These are phyloP conservation scores for Nakazawaea ishiwadae DNA, from an alignment of 805 yeast genomes.

Conservation along the genomic window DNA sequence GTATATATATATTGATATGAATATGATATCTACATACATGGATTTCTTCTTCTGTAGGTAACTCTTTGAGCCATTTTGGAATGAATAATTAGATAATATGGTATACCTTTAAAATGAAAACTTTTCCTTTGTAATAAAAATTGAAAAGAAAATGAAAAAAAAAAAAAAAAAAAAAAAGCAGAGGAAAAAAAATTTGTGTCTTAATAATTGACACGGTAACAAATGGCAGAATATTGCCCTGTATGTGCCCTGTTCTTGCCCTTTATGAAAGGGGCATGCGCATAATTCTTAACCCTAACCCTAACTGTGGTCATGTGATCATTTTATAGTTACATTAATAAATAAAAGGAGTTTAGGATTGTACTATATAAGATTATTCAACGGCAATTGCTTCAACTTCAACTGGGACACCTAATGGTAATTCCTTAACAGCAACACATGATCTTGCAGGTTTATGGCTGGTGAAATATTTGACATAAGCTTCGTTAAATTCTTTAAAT, in stretches of 20 bases:
- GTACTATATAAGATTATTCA: conserved; percentile 39
- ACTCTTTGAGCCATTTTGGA: conserved; percentile 97
- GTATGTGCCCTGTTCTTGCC: no score
- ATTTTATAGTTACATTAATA: conserved; percentile 14
- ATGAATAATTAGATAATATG: background rate
- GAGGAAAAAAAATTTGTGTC: no score
- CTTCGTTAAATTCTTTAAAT: conserved; percentile 81
- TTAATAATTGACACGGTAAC: background rate
- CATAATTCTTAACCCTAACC: no score
- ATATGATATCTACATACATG: conserved; percentile 74
- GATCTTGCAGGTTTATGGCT: conserved; percentile 93
- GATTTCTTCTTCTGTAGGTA: conserved; percentile 98
- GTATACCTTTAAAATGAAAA: no score
- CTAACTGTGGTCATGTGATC: no score
- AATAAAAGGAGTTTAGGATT: no score
- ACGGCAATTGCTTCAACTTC: conserved; percentile 93
- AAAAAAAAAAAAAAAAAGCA: background rate
- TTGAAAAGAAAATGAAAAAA: conserved; percentile 1
- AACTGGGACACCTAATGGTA: conserved; percentile 82
- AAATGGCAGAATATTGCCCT: conserved; percentile 7
- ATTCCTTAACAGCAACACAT: conserved; percentile 89
- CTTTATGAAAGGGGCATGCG: no score
- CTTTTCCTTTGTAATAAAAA: no score
- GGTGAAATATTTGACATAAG: conserved; percentile 73
- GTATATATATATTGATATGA: background rate